Evolutionary conservation across 768 basidiomycete species (phyloP), one percentile per base, ranked within the genome.

Genomic region (Hericium erinaceus): DNA sequence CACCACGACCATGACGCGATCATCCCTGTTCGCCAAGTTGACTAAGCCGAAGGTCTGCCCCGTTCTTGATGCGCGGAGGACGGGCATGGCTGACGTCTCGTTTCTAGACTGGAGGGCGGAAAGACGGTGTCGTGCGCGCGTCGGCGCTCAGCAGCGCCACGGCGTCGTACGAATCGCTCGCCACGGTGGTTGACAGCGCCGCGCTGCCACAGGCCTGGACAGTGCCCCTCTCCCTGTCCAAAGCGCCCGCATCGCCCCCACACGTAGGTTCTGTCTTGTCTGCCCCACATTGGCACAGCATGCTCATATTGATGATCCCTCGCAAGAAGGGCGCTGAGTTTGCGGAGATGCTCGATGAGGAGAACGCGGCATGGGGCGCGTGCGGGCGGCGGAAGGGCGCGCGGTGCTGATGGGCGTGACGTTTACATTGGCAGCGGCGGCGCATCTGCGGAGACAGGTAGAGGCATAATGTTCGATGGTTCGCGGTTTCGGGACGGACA

Each of bases 321-420:
- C 22, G 49, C 49, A 33, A 1, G 28, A 26, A 33, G 49, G 15
- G 26, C 24, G 20, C 28, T 26, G 49, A 2, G 4, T 57, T 10
- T 28, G 69, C 68, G 16, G 64, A 69, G 54, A 68, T 66, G 64
- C 59, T 71, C 16, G 70, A 71, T 13, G 68, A 68, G 38, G 69
- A 70, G 15, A 69, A 70, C 52, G 51, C 62, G 57, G 63, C 69
- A 3, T 70, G 69, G 69, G 68, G 67, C 24, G 64, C 62, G 16
- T 62, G 49, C 49, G 5, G 49, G 15, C 26, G 22, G 24, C 13
- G 49, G 49, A 26, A 24, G 28, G 22, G 49, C 9, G 22, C 49
- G 16, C 18, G 15, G 18, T 26, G 28, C 11, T 26, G 9, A 18
- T 24, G 20, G n/a, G 24, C 13, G 49, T 22, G 49, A 12, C 26